A percentile compares a stretch with the other conserved stretches of the same genome.
Evolutionary conservation across 495 filamentous ascomycete genomes (phyloP).

Genomic region (Sordaria brevicollis): DNA sequence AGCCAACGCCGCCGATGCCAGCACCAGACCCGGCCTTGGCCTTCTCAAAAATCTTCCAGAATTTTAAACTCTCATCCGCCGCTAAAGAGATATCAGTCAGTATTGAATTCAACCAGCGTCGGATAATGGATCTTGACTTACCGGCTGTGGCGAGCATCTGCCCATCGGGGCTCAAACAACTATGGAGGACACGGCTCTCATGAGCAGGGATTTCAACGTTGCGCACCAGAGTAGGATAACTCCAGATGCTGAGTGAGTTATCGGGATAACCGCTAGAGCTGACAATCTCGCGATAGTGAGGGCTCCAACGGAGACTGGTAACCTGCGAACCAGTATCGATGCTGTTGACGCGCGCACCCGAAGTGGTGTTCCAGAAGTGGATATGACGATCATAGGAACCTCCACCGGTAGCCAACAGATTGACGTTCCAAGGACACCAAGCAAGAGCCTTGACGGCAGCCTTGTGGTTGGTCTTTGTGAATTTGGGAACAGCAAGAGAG

Average conservation of each 20-base stretch:
- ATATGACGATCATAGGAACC: constrained; percentile 96
- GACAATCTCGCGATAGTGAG: constrained; percentile 94
- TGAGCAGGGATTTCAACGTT: constrained; percentile 99
- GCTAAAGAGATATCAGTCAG: constrained; percentile 33
- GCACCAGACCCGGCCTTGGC: constrained; percentile 64
- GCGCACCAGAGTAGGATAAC: constrained; percentile 89
- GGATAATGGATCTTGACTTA: constrained; percentile 16
- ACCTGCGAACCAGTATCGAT: constrained; percentile 98
- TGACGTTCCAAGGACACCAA: constrained; percentile 98
- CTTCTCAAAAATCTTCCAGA: constrained; percentile 99
- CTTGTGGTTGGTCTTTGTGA: constrained; percentile 98
- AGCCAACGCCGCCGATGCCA: constrained; percentile 48
- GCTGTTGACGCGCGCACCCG: constrained; percentile 93
- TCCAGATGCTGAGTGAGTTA: constrained; percentile 97
- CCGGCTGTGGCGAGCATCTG: constrained; percentile 92
- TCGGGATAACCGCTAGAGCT: constrained; percentile 97
- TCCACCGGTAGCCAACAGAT: constrained; percentile 91
- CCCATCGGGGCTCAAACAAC: constrained; percentile 87
- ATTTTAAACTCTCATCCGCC: constrained; percentile 94
- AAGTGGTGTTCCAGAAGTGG: constrained; percentile 99
- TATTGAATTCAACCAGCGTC: not conserved
- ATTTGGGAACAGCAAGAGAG: constrained; percentile 84
- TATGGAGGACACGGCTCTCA: constrained; percentile 92
- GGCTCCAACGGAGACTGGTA: constrained; percentile 89
- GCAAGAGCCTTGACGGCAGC: constrained; percentile 95